Conservation (phyloP, 495 filamentous ascomycete species). For the Tuber brumale region DNA sequence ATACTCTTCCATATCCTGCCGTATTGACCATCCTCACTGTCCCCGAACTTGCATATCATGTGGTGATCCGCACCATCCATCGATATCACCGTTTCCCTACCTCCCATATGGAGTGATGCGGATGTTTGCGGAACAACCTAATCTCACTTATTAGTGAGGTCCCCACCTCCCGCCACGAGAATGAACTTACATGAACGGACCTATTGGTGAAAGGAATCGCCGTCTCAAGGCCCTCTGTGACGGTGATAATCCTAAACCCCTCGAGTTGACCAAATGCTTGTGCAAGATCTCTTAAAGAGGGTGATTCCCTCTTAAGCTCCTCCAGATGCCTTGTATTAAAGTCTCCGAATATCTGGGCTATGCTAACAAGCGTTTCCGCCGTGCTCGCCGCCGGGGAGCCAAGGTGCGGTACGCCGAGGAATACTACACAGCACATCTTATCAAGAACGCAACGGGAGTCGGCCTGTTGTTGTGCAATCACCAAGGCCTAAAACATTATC, state of each 20-base stretch:
- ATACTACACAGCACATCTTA: conserved; percentile 25
- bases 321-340: conserved; percentile 22
- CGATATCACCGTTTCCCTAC: conserved; percentile 21
- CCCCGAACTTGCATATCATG: conserved; percentile 24
- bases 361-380: conserved; percentile 23
- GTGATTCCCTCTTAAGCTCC: conserved; percentile 23
- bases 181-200: conserved; percentile 26
- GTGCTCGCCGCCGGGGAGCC: conserved; percentile 26
- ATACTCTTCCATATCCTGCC: conserved; percentile 1
- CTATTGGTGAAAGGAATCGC: conserved; percentile 18
- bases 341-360: conserved; percentile 27
- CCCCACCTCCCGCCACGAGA: neutral
- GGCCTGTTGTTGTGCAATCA: conserved; percentile 20
- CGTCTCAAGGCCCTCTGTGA: conserved; percentile 28
- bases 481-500: conserved; percentile 21
- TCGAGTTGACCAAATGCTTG: conserved; percentile 28
- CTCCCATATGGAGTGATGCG: conserved; percentile 27
- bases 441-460: conserved; percentile 11
- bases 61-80: conserved; percentile 28
- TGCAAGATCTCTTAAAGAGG: conserved; percentile 20
- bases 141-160: neutral
- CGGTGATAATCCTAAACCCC: conserved; percentile 24
- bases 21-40: conserved; percentile 15
- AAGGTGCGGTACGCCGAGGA: conserved; percentile 34
- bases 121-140: conserved; percentile 29